Evolutionary conservation across 805 yeast genomes (phyloP).

Genomic region (Candida manassasensis): DNA sequence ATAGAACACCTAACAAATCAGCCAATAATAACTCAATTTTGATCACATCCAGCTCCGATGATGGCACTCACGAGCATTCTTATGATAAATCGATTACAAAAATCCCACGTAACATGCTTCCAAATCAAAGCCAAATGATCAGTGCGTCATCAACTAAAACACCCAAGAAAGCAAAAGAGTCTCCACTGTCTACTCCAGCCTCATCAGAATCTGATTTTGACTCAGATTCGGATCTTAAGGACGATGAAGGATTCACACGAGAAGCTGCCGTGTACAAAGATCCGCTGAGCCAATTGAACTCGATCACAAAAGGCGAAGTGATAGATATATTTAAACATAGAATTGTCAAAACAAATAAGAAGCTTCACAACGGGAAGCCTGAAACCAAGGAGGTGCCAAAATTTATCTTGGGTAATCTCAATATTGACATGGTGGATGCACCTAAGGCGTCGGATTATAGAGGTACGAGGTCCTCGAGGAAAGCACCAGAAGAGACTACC

Average conservation of each 20-base stretch:
- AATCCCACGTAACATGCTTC: conserved; percentile 1
- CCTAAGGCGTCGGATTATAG: conserved; percentile 9
- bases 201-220: background rate
- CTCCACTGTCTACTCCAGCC: background rate
- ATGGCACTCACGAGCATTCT: conserved; percentile 4
- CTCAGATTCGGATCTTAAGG: conserved; percentile 2
- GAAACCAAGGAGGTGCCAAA: conserved; percentile 5
- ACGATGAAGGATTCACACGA: background rate
- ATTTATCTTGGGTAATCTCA: conserved; percentile 13
- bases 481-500: conserved; percentile 4
- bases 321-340: conserved; percentile 20
- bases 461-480: conserved; percentile 8
- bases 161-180: background rate
- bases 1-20: background rate
- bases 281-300: conserved; percentile 6
- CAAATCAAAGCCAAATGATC: background rate
- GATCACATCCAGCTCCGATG: background rate
- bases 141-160: background rate
- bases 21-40: background rate
- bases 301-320: conserved; percentile 13
- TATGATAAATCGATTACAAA: background rate
- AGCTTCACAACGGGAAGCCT: background rate
- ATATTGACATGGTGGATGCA: conserved; percentile 21
- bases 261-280: conserved; percentile 3
- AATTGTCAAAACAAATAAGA: conserved; percentile 7